These are phyloP conservation scores for Sporisorium iseilematis-ciliati DNA, from an alignment of 1,284 basidiomycete species.

Conservation along the genomic window DNA sequence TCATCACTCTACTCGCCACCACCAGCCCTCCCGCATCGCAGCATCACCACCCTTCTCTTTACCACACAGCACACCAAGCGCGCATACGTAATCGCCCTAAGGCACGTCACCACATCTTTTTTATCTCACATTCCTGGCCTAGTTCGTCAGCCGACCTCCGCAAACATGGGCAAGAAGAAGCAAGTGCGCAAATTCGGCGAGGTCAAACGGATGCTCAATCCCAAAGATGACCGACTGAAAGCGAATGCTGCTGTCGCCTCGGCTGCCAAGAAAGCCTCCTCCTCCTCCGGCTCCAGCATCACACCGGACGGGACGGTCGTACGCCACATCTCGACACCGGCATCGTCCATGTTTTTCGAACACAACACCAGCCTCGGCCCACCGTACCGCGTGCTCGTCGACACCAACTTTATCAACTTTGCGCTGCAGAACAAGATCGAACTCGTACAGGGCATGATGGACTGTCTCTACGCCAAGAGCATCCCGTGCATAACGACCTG, in stretches of 20 bases:
- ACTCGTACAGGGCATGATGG: constrained; percentile 98
- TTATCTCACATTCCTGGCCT: too few relatives aligned
- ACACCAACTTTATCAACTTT: constrained; percentile 99
- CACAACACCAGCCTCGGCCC: constrained; percentile 97
- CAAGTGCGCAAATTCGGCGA: constrained; percentile 94
- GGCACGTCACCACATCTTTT: too few relatives aligned
- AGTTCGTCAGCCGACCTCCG: too few relatives aligned
- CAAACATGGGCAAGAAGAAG: constrained; percentile 82
- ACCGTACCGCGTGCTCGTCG: constrained; percentile 95
- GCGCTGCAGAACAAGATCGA: constrained; percentile 98
- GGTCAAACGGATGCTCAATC: constrained; percentile 94
- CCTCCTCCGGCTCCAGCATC: not conserved
- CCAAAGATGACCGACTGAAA: constrained; percentile 91
- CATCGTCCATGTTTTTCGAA: constrained; percentile 90
- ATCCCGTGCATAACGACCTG: constrained; percentile 99
- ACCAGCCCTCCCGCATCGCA: not conserved
- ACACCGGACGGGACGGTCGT: constrained; percentile 52
- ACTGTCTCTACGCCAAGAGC: constrained; percentile 98
- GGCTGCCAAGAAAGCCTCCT: constrained; percentile 49
- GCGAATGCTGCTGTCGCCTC: constrained; percentile 73
- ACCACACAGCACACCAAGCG: not conserved
- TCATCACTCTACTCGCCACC: not conserved
- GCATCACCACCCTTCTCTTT: too few relatives aligned
- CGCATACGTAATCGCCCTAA: not conserved
- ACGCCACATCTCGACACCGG: constrained; percentile 64